Conservation (phyloP, 2,329 filamentous ascomycete species). For the Alternaria incomplexa region DNA sequence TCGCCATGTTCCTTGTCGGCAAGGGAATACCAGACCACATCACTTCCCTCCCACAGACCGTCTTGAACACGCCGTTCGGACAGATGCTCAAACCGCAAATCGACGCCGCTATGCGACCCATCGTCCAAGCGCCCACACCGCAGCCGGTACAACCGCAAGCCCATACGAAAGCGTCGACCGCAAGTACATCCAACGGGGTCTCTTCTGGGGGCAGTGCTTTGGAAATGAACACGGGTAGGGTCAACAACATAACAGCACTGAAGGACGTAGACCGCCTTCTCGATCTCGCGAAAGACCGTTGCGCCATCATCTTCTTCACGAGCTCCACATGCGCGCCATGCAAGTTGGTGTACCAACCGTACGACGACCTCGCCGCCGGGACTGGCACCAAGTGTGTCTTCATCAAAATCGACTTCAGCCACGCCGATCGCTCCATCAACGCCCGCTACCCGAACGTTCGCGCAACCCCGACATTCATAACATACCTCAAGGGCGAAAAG, state of each 20-base stretch:
- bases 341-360: slow-evolving; percentile 80
- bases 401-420: slow-evolving; percentile 81
- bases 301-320: slow-evolving; percentile 89
- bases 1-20: slow-evolving; percentile 86
- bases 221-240: slow-evolving; percentile 52
- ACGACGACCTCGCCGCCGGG: slow-evolving; percentile 79
- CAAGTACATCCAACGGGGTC: slow-evolving; percentile 12
- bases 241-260: slow-evolving; percentile 67
- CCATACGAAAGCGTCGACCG: slow-evolving; percentile 14
- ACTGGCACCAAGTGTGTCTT: slow-evolving; percentile 71
- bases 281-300: slow-evolving; percentile 65
- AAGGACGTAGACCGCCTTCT: slow-evolving; percentile 68
- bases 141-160: slow-evolving; percentile 24
- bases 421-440: slow-evolving; percentile 67
- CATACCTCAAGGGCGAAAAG: slow-evolving; percentile 77
- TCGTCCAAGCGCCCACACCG: slow-evolving; percentile 64
- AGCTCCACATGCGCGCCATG: slow-evolving; percentile 86
- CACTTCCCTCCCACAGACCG: slow-evolving; percentile 79
- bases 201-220: slow-evolving; percentile 16
- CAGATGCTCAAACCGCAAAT: slow-evolving; percentile 84
- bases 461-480: slow-evolving; percentile 88
- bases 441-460: slow-evolving; percentile 67
- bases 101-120: slow-evolving; percentile 66
- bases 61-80: slow-evolving; percentile 85
- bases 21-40: slow-evolving; percentile 89